phyloP scores from a whole-genome alignment of 164 flowering plant species.

The Chloranthus sessilifolius region DNA sequence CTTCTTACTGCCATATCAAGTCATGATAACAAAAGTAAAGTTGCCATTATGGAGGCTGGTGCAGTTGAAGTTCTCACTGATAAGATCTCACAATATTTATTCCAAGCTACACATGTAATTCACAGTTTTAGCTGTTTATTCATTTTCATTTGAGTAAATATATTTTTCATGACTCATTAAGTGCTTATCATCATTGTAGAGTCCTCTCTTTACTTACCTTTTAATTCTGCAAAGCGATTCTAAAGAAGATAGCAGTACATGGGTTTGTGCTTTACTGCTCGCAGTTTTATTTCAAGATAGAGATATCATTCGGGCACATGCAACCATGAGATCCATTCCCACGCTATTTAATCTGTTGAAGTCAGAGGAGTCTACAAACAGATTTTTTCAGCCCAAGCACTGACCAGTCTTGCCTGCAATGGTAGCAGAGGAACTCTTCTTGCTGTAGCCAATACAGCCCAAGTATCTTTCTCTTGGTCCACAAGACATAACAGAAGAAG shows the following conservation, averaged over 20 bases:
- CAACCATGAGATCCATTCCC: conserved; percentile 76
- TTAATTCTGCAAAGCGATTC: conserved; percentile 53
- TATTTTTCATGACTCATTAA: conserved; percentile 7
- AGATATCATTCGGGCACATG: conserved; percentile 80
- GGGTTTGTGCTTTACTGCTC: conserved; percentile 82
- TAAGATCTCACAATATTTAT: no score
- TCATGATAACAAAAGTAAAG: no score
- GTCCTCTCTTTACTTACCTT: no score
- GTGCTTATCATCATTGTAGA: background rate
- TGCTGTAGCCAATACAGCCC: conserved; percentile 91
- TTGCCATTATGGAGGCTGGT: no score
- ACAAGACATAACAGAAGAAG: conserved; percentile 95
- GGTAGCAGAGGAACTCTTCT: conserved; percentile 97
- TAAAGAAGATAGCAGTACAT: conserved; percentile 66
- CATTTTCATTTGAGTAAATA: no score
- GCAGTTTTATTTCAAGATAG: conserved; percentile 92
- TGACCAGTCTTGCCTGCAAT: conserved; percentile 87
- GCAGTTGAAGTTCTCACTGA: no score
- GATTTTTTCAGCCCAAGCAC: conserved; percentile 97
- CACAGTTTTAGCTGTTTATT: no score
- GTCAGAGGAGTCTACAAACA: conserved; percentile 79
- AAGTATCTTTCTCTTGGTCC: conserved; percentile 97
- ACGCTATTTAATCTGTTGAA: conserved; percentile 71
- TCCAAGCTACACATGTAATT: no score
- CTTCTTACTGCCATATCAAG: no score